Base-by-base conservation (phyloP, 495 filamentous ascomycete species). In the Hypoxylon perforatum region DNA sequence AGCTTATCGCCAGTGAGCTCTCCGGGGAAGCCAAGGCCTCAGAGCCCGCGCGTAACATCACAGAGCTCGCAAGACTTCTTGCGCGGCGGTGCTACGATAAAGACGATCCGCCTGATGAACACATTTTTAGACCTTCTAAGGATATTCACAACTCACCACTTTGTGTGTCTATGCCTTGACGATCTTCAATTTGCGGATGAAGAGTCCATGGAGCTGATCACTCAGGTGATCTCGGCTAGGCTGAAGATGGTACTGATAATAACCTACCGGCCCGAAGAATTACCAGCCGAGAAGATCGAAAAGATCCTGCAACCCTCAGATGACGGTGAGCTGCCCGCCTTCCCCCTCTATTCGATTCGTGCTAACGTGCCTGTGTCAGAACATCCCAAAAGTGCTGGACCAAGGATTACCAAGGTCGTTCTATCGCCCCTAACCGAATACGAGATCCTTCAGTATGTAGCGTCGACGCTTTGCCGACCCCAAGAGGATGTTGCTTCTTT, bases 161-260 rank as follows among this genome's bases (percentile, higher is more conserved):
- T 96, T 71, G 92, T 96, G 35, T 92, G 90, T 69, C 85, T 96
- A 36, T 92, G 88, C 64, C 77, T 96, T 5, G 93, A 97, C 70
- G 93, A 97, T 72, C 79, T 96, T 15, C 92, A 96, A 67, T 92
- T 90, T 72, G 91, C 92, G 15, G 93, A 97, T 68, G 86, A 91
- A 45, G 93, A 97, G 68, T 93, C 90, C 4, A 76, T 92, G 36
- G 91, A 96, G 46, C 78, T 96, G 58, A 87, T 96, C 21, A 82
- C 86, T 52, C 88, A 90, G 65, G 90, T 96, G 39, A 84, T 96
- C 15, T 77, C 79, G 42, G 84, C 87, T 4, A 88, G 88, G 67
- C 82, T 96, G 22, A 91, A 90, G 4, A 90, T 95, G 73, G 85
- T 92, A 8, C 81, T 97, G 9, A 88, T 96, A 38, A 77, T 96